Conservation (phyloP, 176 grass and related monocot genomes). For the Miscanthus lutarioriparius region DNA sequence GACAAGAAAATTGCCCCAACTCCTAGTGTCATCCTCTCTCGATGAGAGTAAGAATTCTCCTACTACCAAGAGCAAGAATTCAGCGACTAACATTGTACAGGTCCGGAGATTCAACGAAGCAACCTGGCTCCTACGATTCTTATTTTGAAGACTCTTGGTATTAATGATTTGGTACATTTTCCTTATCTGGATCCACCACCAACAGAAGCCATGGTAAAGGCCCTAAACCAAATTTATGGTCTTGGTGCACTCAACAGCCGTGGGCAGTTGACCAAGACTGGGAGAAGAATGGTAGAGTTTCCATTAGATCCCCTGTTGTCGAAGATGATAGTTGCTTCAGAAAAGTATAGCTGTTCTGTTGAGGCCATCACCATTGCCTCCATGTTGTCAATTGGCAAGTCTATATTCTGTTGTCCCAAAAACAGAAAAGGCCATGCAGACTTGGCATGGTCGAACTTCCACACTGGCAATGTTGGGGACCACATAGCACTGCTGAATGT, state of each 20-base stretch:
- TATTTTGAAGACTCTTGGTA: conserved; percentile 37
- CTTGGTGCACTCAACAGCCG: conserved; percentile 68
- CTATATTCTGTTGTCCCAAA: conserved; percentile 56
- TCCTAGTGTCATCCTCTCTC: too few species aligned
- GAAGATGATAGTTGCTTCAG: conserved; percentile 53
- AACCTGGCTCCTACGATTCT: conserved; percentile 30
- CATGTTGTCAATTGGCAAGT: conserved; percentile 65
- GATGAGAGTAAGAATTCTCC: too few species aligned
- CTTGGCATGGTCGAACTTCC: conserved; percentile 20
- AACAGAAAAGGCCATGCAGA: conserved; percentile 81
- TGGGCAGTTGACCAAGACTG: conserved; percentile 83
- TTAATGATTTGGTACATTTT: conserved; percentile 89
- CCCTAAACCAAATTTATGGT: conserved; percentile 84
- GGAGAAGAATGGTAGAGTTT: conserved; percentile 83
- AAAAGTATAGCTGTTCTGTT: conserved; percentile 75
- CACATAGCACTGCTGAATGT: conserved; percentile 78
- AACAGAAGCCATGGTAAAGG: conserved; percentile 59
- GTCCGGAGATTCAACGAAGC: conserved; percentile 72
- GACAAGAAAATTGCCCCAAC: too few species aligned
- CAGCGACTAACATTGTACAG: too few species aligned
- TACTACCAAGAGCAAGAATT: too few species aligned
- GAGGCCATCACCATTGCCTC: conserved; percentile 52
- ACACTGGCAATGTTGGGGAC: conserved; percentile 74
- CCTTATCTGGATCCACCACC: conserved; percentile 82
- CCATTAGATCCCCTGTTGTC: conserved; percentile 52